Evolutionary conservation across 768 basidiomycete species (phyloP), one percentile per base, ranked within the genome.

Genomic region (Amylocystis lapponica): DNA sequence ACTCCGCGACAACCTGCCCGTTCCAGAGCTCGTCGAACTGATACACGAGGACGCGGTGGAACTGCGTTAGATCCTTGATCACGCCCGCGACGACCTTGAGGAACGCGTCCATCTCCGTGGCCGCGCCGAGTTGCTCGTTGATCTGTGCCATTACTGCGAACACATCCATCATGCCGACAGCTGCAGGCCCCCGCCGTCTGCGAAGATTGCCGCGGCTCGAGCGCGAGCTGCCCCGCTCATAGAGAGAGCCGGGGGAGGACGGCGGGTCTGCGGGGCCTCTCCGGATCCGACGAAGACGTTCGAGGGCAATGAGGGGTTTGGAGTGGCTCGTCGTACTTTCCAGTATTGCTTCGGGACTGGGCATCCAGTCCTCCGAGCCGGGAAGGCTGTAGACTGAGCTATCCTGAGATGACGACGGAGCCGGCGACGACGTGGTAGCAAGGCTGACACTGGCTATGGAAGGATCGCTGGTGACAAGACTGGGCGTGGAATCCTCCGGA

Each of bases 1-100:
- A 65, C 58, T 92, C 87, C 0, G 86, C 78, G 4, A 89, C 81
- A 31, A 85, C 78, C 59, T 84, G 74, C 16, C 86, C 86, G 55
- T 87, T 86, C 78, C 80, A 86, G n/a, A 59, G 43, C 54, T 86
- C 82, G 60, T 89, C 84, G 53, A 89, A 87, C 62, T 87, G 86
- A 56, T 90, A 92, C 8, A 87, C 70, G 61, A 92, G 65, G 25
- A 87, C 83, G 17, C 87, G 75, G 56, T 89, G 86, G 60, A 88
- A 89, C 57, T 84, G 83, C 12, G 84, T 84, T 46, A 92, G 57
- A 58, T 92, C 86, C 63, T 84, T 83, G 51, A 88, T 67, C 21
- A 80, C 67, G 7, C 86, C 85, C 3, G 83, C 85, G 1, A 79
- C 75, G 36, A 88, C 71, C 54, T 88, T 80, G 54, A 89, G 63